Conservation (phyloP, 805 yeast species). For the Barnettozyma siamensis region DNA sequence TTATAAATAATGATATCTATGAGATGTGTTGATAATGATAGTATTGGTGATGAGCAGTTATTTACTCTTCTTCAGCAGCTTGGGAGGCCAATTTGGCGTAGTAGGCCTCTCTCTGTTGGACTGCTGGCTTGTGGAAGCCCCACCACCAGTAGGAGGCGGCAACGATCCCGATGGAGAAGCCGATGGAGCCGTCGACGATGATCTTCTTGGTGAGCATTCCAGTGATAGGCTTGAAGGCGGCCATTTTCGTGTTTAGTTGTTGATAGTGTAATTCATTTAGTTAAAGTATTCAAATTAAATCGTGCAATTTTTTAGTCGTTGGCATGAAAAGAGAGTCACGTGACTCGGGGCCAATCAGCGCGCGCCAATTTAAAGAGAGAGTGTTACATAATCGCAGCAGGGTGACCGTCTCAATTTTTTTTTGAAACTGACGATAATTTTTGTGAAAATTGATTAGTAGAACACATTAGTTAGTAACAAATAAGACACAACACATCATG, state of each 20-base stretch:
- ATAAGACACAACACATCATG: conserved; percentile 3
- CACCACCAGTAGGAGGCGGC: conserved; percentile 80
- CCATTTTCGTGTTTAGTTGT: conserved; percentile 2
- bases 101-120: conserved; percentile 76
- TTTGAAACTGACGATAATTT: neutral
- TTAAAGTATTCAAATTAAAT: no score
- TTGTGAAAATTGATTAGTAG: neutral
- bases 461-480: neutral
- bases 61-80: conserved; percentile 13
- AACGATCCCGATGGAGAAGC: conserved; percentile 55
- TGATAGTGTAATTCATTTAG: no score
- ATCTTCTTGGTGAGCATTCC: conserved; percentile 80
- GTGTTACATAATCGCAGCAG: neutral
- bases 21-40: neutral
- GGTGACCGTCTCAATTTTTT: conserved; percentile 1
- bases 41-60: neutral
- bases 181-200: conserved; percentile 70
- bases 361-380: conserved; percentile 1
- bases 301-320: conserved; percentile 2
- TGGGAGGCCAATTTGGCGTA: conserved; percentile 37
- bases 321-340: neutral
- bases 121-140: conserved; percentile 70
- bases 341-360: conserved; percentile 18
- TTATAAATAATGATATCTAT: conserved; percentile 1
- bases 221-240: conserved; percentile 79